Base-by-base conservation (phyloP, 306 rosid genomes). In the Neltuma alba region DNA sequence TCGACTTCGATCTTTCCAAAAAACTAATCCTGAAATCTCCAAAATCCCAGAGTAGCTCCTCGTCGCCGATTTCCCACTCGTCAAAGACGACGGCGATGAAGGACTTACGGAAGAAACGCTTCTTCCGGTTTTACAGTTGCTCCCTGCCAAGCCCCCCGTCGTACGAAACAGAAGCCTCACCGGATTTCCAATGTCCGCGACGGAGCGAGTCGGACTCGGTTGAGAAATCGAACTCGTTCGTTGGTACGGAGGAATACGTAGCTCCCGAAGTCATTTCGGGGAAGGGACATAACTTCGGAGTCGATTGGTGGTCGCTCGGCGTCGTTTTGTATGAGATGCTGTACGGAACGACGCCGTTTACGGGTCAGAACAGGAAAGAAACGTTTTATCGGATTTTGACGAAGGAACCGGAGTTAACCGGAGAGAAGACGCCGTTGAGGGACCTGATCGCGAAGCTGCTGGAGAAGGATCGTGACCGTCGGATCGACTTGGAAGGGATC, bases 301-400 rank as follows among this genome's bases (percentile, higher is more conserved):
- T 91, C 11, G 99, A 95, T 83, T 95, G 99, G 99, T 95, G 99
- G 99, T 90, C 99, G 2, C 77, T 85, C 5, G 99, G 99, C 1
- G 77, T 92, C 0, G 76, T 95, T 31, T 86, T 95, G 6, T 88
- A 95, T 64, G 99, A 92, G 80, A 80, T 95, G 93, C 30, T 89
- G 2, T 92, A 91, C 11, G 99, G 98, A 0, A 48, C 31, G 84
- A 92, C 98, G 41, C 98, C 99, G 79, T 95, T 92, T 69, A 67
- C 69, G 28, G 93, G 99, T 0, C 20, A 72, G 0, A 91, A 91
- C 48, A 81, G 98, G 47, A 95, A 91, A 14, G 99, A 92, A 34
- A 90, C 99, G 1, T 95, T 95, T 66, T 83, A 85, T 15, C 79
- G 88, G 76, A 91, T 91, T 41, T 55, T 92, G 21, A 68, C 79